Base-by-base conservation (phyloP, 352 stramenopile species). In the Pythium brassicae region DNA sequence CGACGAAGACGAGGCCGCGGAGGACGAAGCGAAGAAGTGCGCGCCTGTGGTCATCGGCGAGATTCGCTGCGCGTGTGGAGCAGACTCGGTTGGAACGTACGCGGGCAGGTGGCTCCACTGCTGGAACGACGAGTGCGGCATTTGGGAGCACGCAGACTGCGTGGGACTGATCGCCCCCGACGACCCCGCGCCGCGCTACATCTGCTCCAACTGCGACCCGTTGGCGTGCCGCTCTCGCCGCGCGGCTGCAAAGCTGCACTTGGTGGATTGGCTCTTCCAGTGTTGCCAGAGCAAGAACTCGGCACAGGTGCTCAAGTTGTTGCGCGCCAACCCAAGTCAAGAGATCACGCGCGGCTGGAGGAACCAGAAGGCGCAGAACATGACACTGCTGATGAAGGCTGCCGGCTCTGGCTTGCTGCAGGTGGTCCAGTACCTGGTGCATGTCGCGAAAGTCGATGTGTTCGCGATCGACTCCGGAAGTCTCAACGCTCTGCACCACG, bases 131-230 rank as follows among this genome's bases (percentile, higher is more conserved):
- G 71, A 83, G 26, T 92, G 83, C 27, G 66, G 65, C 32, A 53
- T 71, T 39, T 90, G 79, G 79, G 76, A 90, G 59, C 83, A 92
- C 50, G 78, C 78, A 7, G 79, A 88, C 15, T 92, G 83, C 54
- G 74, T 89, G 25, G 81, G 81, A 11, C 52, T 81, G 45, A 55
- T 88, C 37, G 62, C 62, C 43, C 54, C 32, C 32, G 66, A 68
- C 20, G 54, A 55, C 6, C 45, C 43, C 27, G 27, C 60, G 22
- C 26, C 44, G 6, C 74, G 66, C 14, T 87, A 85, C 55, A 48
- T 61, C 11, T 90, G 80, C 42, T 72, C 63, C 37, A 73, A 64
- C 32, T 91, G 80, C 58, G 75, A 88, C 39, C 51, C 53, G 4
- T 44, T 55, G 0, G 57, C 68, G 15, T 87, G 72, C 39, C 50